Evolutionary conservation across 345 rosid species (phyloP), one percentile per base, ranked within the genome.

Genomic region (Arabis hirsuta): DNA sequence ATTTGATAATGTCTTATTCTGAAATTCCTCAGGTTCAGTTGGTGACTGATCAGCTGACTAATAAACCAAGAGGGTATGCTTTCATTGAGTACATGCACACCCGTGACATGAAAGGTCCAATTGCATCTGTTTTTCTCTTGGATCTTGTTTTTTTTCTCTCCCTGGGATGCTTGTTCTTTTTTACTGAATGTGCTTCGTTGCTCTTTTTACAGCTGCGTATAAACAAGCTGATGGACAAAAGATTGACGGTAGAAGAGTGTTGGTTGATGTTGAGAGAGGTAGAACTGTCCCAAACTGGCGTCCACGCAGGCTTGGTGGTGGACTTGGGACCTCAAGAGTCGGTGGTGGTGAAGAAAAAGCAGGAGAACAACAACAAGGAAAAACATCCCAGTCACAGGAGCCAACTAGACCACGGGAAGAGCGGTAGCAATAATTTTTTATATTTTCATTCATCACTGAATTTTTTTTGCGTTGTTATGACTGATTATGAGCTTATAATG

Each of bases 261-360:
- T 93, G 67, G 97, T 93, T 56, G 98, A 93, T 81, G 98, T 93
- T 57, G 97, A 93, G 74, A 92, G 97, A 34, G 96, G 98, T 73
- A 83, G 96, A 80, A 93, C 97, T n/a, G 98, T 93, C 20, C 98
- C 98, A 62, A 90, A 93, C 80, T 93, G 96, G 98, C 87, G 98
- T 36, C 98, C 98, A 60, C 97, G 98, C 54, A 86, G 98, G 56
- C 88, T 93, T 55, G 98, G 98, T 56, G 97, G 97, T 81, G 97
- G 98, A 62, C 97, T 93, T 82, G 98, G 97, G 80, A 85, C 96
- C 13, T 86, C 93, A 64, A 85, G 98, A 55, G 84, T 90, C n/a
- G 43, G 64, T 72, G 93, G 96, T 50, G 93, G 92, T 75, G 97
- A 86, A 80, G 96, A 85, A 62, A 81, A 80, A 73, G 83, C 75